These are phyloP conservation scores for Aureobasidium sp. DNA, from an alignment of 2,329 filamentous ascomycete genomes.

Conservation along the genomic window DNA sequence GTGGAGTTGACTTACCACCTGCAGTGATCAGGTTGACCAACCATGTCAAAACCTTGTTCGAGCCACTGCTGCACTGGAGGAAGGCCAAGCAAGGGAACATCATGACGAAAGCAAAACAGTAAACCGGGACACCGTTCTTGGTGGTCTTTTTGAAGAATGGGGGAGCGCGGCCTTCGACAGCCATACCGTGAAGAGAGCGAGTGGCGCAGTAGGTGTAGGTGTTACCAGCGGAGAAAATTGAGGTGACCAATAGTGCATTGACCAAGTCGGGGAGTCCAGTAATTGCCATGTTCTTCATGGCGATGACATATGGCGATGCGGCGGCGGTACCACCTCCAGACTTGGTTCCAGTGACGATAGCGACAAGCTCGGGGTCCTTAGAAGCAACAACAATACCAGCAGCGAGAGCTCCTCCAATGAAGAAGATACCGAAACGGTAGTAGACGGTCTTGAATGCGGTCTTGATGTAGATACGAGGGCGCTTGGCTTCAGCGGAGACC, in stretches of 20 bases:
- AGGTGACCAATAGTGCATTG: constrained; percentile 37
- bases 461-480: constrained; percentile 39
- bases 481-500: constrained; percentile 41
- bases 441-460: constrained; percentile 43
- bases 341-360: constrained; percentile 19
- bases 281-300: constrained; percentile 38
- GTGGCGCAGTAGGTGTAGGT: constrained; percentile 49
- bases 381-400: constrained; percentile 34
- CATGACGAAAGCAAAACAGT: constrained; percentile 42
- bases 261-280: constrained; percentile 35
- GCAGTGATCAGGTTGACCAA: constrained; percentile 49
- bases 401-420: constrained; percentile 39
- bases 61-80: constrained; percentile 21
- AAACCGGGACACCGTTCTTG: constrained; percentile 50
- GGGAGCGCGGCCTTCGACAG: constrained; percentile 45
- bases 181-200: constrained; percentile 45
- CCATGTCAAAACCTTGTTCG: constrained; percentile 21
- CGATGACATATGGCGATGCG: constrained; percentile 32
- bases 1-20: constrained; percentile 20
- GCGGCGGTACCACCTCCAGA: constrained; percentile 20
- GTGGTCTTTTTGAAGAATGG: constrained; percentile 50
- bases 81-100: constrained; percentile 24
- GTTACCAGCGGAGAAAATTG: constrained; percentile 50
- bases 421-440: constrained; percentile 40
- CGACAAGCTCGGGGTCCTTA: constrained; percentile 23